Evolutionary conservation across 164 flowering plant species (phyloP).

Genomic region (Akebia trifoliata): DNA sequence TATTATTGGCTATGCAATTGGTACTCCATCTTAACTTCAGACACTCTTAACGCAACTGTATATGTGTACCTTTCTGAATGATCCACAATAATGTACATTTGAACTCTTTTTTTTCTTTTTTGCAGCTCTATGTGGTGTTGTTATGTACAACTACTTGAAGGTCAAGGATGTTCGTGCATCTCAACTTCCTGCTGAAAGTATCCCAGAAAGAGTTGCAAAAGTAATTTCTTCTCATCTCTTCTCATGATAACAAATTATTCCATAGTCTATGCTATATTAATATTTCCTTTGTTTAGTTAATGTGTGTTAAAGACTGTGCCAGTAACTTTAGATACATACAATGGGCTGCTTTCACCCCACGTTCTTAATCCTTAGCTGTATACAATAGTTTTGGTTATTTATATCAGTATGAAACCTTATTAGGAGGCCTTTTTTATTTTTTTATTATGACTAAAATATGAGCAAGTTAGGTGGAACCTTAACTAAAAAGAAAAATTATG

Average conservation of each 20-base stretch:
- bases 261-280: not conserved
- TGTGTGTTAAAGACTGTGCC: too few species aligned
- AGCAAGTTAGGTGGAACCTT: too few species aligned
- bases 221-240: slow-evolving; percentile 19
- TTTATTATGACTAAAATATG: too few species aligned
- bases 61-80: not conserved
- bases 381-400: too few species aligned
- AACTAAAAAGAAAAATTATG: too few species aligned
- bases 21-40: slow-evolving; percentile 29
- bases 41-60: not conserved
- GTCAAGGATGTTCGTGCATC: slow-evolving; percentile 78
- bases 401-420: too few species aligned
- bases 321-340: too few species aligned
- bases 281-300: too few species aligned
- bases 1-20: slow-evolving; percentile 90
- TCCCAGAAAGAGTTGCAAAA: slow-evolving; percentile 58
- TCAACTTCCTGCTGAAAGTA: slow-evolving; percentile 50
- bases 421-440: too few species aligned
- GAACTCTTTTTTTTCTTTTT: not conserved
- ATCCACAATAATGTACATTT: not conserved
- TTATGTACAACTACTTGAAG: slow-evolving; percentile 94
- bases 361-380: too few species aligned
- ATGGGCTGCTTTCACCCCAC: too few species aligned
- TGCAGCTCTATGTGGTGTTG: slow-evolving; percentile 91
- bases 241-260: not conserved